A percentile compares a stretch with the other conserved stretches of the same genome.
phyloP scores from a whole-genome alignment of 2,329 filamentous ascomycete species.

The Ascochyta lentis region DNA sequence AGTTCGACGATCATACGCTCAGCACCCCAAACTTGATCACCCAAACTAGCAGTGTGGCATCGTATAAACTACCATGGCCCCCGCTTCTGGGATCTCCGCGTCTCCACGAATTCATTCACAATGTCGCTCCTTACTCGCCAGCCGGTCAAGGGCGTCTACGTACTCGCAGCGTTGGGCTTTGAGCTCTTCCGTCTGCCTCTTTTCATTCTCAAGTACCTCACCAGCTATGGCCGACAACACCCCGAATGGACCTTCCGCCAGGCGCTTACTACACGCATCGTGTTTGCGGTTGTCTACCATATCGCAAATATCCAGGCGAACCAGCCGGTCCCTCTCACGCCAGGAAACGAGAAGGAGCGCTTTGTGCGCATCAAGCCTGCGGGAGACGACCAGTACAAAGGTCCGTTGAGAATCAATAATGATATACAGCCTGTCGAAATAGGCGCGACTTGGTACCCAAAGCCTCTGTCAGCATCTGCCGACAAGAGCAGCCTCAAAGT shows the following conservation, averaged over 20 bases:
- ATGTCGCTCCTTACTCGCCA: constrained; percentile 42
- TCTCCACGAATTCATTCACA: neutral
- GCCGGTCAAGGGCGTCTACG: constrained; percentile 51
- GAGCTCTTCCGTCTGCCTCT: constrained; percentile 49
- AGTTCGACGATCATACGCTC: neutral
- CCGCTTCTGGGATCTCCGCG: neutral
- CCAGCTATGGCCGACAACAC: constrained; percentile 48
- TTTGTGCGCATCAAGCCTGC: constrained; percentile 46
- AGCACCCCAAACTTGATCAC: constrained; percentile 2
- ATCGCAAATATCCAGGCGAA: constrained; percentile 33
- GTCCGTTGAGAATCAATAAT: constrained; percentile 38
- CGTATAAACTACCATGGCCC: constrained; percentile 5
- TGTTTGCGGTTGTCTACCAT: constrained; percentile 45
- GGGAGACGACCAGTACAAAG: constrained; percentile 32
- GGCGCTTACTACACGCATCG: constrained; percentile 44
- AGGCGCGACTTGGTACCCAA: constrained; percentile 54
- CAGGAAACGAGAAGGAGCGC: constrained; percentile 49
- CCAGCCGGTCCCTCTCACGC: constrained; percentile 43
- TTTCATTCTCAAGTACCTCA: constrained; percentile 49
- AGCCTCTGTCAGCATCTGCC: constrained; percentile 20
- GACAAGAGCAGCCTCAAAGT: constrained; percentile 38
- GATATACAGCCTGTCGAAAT: constrained; percentile 48
- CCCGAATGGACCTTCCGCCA: constrained; percentile 50
- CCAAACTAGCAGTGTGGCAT: neutral
- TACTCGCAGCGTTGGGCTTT: constrained; percentile 43